phyloP scores from a whole-genome alignment of 1,284 basidiomycete species.

The Cutaneotrichosporon cutaneum region DNA sequence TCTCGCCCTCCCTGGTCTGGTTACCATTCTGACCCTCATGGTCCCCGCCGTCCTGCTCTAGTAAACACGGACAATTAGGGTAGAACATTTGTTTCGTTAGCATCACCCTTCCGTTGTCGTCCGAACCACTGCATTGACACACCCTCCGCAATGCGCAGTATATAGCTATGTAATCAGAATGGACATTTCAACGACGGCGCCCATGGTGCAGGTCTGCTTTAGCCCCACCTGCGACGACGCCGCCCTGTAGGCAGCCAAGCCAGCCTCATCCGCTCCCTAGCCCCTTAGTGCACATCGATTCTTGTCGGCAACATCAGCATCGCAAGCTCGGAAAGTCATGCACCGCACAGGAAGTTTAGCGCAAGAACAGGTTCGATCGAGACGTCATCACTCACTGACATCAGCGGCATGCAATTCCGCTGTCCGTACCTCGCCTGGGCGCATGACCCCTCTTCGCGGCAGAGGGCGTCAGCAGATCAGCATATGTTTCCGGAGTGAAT shows the following conservation, averaged over 20 bases:
- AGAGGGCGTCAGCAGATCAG: too few species aligned
- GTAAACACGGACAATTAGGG: constrained; percentile 9
- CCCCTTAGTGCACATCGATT: too few species aligned
- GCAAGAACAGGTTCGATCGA: neutral
- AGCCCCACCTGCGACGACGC: neutral
- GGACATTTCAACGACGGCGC: neutral
- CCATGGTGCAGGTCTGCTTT: neutral
- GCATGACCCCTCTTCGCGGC: neutral
- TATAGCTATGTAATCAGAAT: constrained; percentile 1
- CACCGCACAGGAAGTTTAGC: too few species aligned
- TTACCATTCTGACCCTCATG: neutral
- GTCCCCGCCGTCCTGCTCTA: constrained; percentile 11
- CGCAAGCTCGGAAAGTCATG: too few species aligned
- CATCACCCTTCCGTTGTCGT: neutral
- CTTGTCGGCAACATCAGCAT: too few species aligned
- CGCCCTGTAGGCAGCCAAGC: too few species aligned
- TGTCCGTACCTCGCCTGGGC: neutral
- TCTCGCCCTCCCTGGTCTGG: constrained; percentile 5
- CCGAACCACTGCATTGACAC: constrained; percentile 12
- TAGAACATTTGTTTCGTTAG: constrained; percentile 6
- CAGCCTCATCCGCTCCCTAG: too few species aligned
- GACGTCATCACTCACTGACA: neutral
- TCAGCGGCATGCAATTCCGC: neutral
- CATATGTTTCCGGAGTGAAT: too few species aligned
- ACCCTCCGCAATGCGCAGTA: neutral